Conservation (phyloP, 306 rosid genomes). For the Abrus pulchellus region DNA sequence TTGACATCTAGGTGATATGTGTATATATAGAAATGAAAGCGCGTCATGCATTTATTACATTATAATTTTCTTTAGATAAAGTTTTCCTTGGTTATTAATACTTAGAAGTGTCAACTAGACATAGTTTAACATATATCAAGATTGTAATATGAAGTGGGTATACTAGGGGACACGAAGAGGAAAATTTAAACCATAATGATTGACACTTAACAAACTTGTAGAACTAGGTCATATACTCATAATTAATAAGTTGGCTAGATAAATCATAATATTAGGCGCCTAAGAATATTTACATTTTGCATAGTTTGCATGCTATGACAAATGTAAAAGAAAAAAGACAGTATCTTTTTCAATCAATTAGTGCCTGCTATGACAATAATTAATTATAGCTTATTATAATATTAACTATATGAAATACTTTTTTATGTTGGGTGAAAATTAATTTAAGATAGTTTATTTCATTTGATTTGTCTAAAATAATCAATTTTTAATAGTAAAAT, state of each 20-base stretch:
- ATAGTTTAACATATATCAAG: not conserved
- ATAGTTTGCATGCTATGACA: not conserved
- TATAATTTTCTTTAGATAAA: conserved; percentile 20
- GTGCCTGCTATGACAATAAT: no score
- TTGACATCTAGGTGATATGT: conserved; percentile 19
- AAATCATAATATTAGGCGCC: not conserved
- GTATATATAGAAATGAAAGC: conserved; percentile 49
- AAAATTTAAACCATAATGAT: conserved; percentile 17
- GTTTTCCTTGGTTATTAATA: conserved; percentile 15
- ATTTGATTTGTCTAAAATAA: no score
- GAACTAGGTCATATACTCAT: conserved; percentile 1
- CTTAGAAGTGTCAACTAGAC: conserved; percentile 3
- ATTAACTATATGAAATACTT: no score
- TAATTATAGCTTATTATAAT: no score
- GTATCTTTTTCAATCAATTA: no score
- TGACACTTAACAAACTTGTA: conserved; percentile 29
- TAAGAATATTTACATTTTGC: not conserved
- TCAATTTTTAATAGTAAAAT: no score
- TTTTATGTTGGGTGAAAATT: no score
- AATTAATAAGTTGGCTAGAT: not conserved
- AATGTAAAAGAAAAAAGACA: not conserved
- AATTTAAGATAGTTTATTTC: no score
- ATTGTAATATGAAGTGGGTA: conserved; percentile 33
- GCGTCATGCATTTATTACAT: conserved; percentile 43
- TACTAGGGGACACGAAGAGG: not conserved